Base-by-base conservation (phyloP, 148 eudicot species). In the Gaultheria prostrata region DNA sequence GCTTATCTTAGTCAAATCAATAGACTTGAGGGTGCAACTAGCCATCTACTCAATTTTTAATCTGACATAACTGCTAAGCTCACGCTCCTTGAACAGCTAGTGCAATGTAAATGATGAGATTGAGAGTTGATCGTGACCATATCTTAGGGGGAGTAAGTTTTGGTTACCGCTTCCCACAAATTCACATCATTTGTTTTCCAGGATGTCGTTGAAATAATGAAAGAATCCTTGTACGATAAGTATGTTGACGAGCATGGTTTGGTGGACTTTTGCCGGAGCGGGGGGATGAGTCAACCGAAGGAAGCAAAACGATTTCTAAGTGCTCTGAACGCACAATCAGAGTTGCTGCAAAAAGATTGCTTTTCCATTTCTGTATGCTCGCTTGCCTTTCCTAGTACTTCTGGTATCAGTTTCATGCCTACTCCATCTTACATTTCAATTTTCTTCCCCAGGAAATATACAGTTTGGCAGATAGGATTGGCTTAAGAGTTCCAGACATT, bases 161-260 rank as follows among this genome's bases (percentile, higher is more conserved):
- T 51, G 53, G 45, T 48, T 43, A 54, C 32, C 21, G 59, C 56
- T 57, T 72, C 70, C 83, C 17, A 6, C 8, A 21, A 26, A 67
- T 67, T 30, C 77, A 81, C 77, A 28, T 49, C 13, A n/a, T 83
- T 79, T 56, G 39, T 39, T 80, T 71, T 86, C 84, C 94, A 97
- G 99, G 99, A 97, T 89, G 98, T 88, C 77, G 95, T 94, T 21
- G 98, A 97, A 86, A 97, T 97, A 85, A 97, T 97, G 99, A 93
- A 95, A 89, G 98, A 94, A 89, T 97, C 99, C 70, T 88, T 97
- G 88, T 95, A 92, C 49, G 98, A 97, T 79, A 97, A 97, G 89
- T 97, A 91, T 76, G 93, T 95, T 17, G 93, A 97, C 79, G 99
- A 97, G 86, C 94, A 92, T 79, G 99, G 99, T 65, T 84, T 91